Evolutionary conservation across 129 eudicot species (phyloP).

Genomic region (Artemisia annua): DNA sequence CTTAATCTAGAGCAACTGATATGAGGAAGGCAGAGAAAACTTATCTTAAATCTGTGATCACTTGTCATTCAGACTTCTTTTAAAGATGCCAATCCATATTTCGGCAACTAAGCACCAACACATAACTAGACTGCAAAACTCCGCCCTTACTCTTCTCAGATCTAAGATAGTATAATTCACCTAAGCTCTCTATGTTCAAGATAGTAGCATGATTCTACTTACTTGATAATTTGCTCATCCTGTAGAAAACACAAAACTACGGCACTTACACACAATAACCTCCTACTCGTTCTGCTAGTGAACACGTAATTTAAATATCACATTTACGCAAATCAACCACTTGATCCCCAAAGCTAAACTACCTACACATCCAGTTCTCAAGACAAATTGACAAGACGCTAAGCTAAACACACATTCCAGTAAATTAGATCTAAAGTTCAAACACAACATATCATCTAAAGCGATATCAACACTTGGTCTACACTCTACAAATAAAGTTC

Average conservation of each 20-base stretch:
- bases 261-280: no score
- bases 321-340: conserved; percentile 11
- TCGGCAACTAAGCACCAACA: background rate
- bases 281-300: background rate
- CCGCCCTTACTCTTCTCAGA: no score
- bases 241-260: conserved; percentile 1
- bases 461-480: no score
- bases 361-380: background rate
- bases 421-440: conserved; percentile 24
- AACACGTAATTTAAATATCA: conserved; percentile 1
- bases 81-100: background rate
- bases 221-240: background rate
- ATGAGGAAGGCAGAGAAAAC: no score
- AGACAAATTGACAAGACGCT: background rate
- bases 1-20: no score
- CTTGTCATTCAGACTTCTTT: background rate
- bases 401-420: conserved; percentile 16
- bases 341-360: conserved; percentile 18
- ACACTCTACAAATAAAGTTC: no score
- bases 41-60: no score
- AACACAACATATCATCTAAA: conserved; percentile 7
- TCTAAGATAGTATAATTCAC: no score
- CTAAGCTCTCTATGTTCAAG: no score
- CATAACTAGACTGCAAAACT: background rate
- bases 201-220: no score